These are phyloP conservation scores for Oemleria cerasiformis DNA, from an alignment of 306 rosid species.

Conservation along the genomic window DNA sequence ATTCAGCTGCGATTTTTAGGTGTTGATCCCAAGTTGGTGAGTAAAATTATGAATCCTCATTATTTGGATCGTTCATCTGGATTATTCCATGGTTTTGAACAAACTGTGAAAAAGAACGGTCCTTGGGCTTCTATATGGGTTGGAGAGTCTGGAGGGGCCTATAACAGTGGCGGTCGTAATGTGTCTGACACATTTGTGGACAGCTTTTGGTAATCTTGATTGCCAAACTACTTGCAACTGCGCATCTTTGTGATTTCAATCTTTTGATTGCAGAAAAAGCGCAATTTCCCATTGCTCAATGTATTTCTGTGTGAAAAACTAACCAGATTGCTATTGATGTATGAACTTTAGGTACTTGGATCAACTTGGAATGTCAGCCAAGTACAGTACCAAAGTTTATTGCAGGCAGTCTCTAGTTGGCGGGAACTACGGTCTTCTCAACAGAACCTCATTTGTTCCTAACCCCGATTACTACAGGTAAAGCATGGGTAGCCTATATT, in stretches of 20 bases:
- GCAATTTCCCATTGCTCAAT: background rate
- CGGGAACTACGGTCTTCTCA: constrained; percentile 91
- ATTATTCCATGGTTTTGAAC: constrained; percentile 44
- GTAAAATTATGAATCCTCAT: constrained; percentile 64
- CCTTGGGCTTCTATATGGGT: constrained; percentile 93
- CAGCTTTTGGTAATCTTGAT: constrained; percentile 85
- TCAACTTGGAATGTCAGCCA: constrained; percentile 93
- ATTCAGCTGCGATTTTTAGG: constrained; percentile 39
- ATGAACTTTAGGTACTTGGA: constrained; percentile 76
- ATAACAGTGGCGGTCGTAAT: constrained; percentile 76
- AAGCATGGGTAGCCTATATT: constrained; percentile 9
- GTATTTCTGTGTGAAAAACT: background rate
- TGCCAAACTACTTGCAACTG: constrained; percentile 20
- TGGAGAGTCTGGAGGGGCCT: constrained; percentile 98
- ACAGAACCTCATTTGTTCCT: constrained; percentile 69
- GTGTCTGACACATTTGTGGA: constrained; percentile 74
- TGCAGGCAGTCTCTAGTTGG: constrained; percentile 93
- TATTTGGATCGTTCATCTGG: constrained; percentile 48
- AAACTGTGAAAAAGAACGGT: constrained; percentile 54
- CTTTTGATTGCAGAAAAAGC: background rate
- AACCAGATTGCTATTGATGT: background rate
- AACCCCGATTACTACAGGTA: constrained; percentile 96
- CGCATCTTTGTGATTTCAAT: constrained; percentile 4
- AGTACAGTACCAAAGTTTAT: constrained; percentile 67
- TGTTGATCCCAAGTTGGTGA: constrained; percentile 50